Base-by-base conservation (phyloP, 345 rosid species). In the Brassica cretica region DNA sequence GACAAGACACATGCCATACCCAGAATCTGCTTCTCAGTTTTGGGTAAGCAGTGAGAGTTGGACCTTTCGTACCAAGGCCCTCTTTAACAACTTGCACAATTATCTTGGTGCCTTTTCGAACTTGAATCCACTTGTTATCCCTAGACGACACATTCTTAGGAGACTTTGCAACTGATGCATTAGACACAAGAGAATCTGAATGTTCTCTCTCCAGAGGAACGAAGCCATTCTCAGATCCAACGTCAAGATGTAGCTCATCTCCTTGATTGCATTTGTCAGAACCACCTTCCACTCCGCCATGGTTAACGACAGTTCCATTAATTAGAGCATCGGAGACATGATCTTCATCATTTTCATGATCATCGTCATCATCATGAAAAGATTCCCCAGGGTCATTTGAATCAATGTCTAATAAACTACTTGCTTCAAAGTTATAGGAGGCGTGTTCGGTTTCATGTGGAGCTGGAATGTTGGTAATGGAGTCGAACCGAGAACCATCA, bases 1-100 rank as follows among this genome's bases (percentile, higher is more conserved):
- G 55, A 66, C 0, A 76, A 64, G 58, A 64, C 35, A 41, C 18
- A 25, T 58, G 78, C 2, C 84, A 73, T 85, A 94, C 99, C 97
- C 99, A 94, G 86, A 94, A 94, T 86, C 99, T 89, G 78, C 99
- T 89, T 87, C 84, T 87, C 74, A 94, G 77, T 82, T 85, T 88
- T n/a, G 99, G 99, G 86, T 90, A 88, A 71, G 98, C 90, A 71
- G 97, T 92, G 84, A 89, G 79, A 29, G 91, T 89, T 39, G 99
- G 99, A 80, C 97, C 91, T 83, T 92, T 94, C 30, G 97, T 86
- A 73, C 99, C 98, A 71, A 94, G 87, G 30, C 97, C 99, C 86
- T 94, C 99, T 86, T 92, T 94, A 83, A 92, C 96, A 77, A 94
- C 97, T 85, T 94, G 99, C 73, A 92, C 99, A 84, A 92, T 85